Percentiles rank a stretch among this genome's conserved stretches.
phyloP scores from a whole-genome alignment of 805 yeast genomes.

The Peterozyma toletana region DNA sequence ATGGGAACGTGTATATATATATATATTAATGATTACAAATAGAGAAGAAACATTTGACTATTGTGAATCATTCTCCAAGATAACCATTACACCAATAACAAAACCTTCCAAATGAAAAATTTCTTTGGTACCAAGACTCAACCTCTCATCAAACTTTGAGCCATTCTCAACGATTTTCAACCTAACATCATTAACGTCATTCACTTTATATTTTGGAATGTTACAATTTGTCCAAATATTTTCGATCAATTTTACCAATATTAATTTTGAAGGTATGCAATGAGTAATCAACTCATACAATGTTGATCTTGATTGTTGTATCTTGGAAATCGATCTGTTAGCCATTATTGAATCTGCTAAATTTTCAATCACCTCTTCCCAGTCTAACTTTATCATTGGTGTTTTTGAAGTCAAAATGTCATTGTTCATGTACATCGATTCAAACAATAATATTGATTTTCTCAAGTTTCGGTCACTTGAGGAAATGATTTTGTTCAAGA shows the following conservation, averaged over 20 bases:
- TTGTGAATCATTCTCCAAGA: constrained; percentile 36
- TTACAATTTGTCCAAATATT: constrained; percentile 22
- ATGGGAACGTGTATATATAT: constrained; percentile 4
- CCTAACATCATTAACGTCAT: constrained; percentile 21
- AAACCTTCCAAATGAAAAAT: constrained; percentile 95
- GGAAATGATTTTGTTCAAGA: constrained; percentile 45
- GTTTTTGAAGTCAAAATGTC: constrained; percentile 42
- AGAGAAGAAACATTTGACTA: background rate
- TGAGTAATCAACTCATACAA: constrained; percentile 85
- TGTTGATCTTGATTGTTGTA: constrained; percentile 55
- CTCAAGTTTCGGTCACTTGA: constrained; percentile 68
- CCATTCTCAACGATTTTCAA: constrained; percentile 49
- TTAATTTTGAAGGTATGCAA: constrained; percentile 84
- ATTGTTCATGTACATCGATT: constrained; percentile 70
- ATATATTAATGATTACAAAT: constrained; percentile 1
- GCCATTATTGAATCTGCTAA: constrained; percentile 54
- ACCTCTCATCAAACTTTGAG: constrained; percentile 74
- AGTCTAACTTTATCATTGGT: constrained; percentile 67
- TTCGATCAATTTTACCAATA: constrained; percentile 52
- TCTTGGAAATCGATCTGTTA: constrained; percentile 56
- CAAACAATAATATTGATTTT: constrained; percentile 69
- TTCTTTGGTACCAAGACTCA: constrained; percentile 79
- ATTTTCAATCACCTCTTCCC: constrained; percentile 75
- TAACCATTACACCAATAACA: constrained; percentile 81
- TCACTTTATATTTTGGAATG: constrained; percentile 11